Base-by-base conservation (phyloP, 257 asterid genomes). In the Cruciata laevipes region DNA sequence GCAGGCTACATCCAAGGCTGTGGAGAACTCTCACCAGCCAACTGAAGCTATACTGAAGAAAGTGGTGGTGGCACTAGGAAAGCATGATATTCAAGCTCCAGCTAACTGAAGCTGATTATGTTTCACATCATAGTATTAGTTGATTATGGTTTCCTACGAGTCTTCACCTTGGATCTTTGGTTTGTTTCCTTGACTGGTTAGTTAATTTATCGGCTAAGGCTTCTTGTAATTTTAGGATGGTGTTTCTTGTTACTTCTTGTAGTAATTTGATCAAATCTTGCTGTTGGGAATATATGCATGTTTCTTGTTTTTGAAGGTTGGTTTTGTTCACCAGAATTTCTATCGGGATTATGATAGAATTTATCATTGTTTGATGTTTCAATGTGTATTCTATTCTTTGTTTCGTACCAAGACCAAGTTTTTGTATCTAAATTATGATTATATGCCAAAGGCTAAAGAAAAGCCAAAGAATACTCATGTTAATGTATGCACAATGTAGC, bases 11-110 rank as follows among this genome's bases (percentile, higher is more conserved):
- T 80, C 95, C 0, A 92, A 92, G 78, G 93, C 95, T 24, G 96
- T 92, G 75, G 98, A 92, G 81, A 89, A 92, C 74, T 87, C 97
- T 35, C 98, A 92, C 76, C 91, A 82, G 84, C 83, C 96, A 21
- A 80, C 93, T 0, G 98, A 92, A 51, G 74, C 83, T 61, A 82
- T 92, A 55, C 52, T 92, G 85, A 90, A 83, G 84, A 88, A 87
- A 81, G 97, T 92, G 73, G 96, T 89, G 11, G 89, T 83, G 73
- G 86, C 89, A 5, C 60, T 92, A 20, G 96, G 90, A 62, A 85
- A 80, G 79, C 97, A 89, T 65, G 95, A 92, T 69, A 80, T 60
- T 69, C 71, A 83, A 35, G 83, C 91, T 74, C 95, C 84, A 68
- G 84, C 74, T 71, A 76, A 72, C 69, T 77, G 76, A 52, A 47